A percentile compares a stretch with the other conserved stretches of the same genome.
phyloP scores from a whole-genome alignment of 164 flowering plant genomes.

The Nymphaea thermarum region DNA sequence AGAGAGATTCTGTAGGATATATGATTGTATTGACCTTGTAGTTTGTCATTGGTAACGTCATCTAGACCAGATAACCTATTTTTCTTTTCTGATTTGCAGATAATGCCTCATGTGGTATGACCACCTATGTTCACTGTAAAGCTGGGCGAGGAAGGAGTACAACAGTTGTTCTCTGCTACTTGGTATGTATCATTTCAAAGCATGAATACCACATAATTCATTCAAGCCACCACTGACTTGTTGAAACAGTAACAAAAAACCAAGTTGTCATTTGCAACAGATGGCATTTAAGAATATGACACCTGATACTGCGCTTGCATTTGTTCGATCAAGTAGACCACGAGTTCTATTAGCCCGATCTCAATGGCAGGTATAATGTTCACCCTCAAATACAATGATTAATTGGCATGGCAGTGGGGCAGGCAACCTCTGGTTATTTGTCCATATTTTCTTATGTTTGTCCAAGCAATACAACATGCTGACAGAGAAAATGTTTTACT shows the following conservation, averaged over 20 bases:
- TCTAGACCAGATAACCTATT: background rate
- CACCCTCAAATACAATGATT: background rate
- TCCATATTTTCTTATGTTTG: no score
- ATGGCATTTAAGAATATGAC: slow-evolving; percentile 73
- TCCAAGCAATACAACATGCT: background rate
- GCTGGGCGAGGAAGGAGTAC: slow-evolving; percentile 97
- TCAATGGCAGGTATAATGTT: slow-evolving; percentile 32
- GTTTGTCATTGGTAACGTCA: no score
- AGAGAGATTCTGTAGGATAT: no score
- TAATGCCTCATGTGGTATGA: slow-evolving; percentile 37
- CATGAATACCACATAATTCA: background rate
- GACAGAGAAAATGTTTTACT: background rate
- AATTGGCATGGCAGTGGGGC: background rate
- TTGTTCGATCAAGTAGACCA: slow-evolving; percentile 63
- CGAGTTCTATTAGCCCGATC: slow-evolving; percentile 79
- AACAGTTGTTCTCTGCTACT: slow-evolving; percentile 76
- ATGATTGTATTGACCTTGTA: no score
- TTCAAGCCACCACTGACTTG: background rate
- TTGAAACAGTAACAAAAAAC: background rate
- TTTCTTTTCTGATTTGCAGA: slow-evolving; percentile 15
- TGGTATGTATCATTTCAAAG: slow-evolving; percentile 29
- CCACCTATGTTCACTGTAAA: slow-evolving; percentile 90
- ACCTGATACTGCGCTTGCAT: slow-evolving; percentile 52
- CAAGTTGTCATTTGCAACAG: slow-evolving; percentile 16
- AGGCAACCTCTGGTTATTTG: background rate